Evolutionary conservation across 148 eudicot species (phyloP).

Genomic region (Suaeda aralocaspica): DNA sequence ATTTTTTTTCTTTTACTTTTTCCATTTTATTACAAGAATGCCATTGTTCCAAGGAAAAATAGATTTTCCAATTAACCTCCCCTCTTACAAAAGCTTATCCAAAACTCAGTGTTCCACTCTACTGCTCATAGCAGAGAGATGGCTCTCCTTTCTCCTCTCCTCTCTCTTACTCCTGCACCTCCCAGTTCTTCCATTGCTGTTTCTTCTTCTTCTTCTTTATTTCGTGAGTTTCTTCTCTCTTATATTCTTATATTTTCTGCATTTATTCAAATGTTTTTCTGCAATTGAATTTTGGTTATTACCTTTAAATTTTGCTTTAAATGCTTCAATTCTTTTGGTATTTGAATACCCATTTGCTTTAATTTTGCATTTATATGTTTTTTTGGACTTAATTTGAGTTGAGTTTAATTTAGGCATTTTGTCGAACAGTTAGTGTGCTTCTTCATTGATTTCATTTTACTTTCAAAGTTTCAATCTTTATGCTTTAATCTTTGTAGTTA

Average conservation of each 20-base stretch:
- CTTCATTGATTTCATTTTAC: conserved; percentile 3
- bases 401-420: conserved; percentile 21
- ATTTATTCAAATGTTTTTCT: neutral
- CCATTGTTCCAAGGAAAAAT: no score
- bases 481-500: neutral
- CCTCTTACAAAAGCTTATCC: conserved; percentile 20
- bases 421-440: conserved; percentile 25
- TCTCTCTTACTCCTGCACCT: conserved; percentile 19
- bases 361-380: neutral
- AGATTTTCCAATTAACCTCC: no score
- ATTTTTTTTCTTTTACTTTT: no score
- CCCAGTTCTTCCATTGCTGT: conserved; percentile 9
- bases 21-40: no score
- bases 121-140: conserved; percentile 11
- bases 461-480: neutral
- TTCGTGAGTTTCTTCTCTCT: conserved; percentile 5
- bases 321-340: neutral
- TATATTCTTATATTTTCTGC: neutral
- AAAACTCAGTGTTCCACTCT: neutral
- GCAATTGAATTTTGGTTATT: neutral
- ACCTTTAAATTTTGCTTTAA: neutral
- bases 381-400: neutral
- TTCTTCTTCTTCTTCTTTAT: conserved; percentile 14
- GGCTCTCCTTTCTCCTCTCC: conserved; percentile 28
- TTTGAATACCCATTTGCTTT: conserved; percentile 1